A percentile compares a stretch with the other conserved stretches of the same genome.
These are phyloP conservation scores for Geoglossum cookeanum DNA, from an alignment of 2,329 filamentous ascomycete genomes.

Conservation along the genomic window DNA sequence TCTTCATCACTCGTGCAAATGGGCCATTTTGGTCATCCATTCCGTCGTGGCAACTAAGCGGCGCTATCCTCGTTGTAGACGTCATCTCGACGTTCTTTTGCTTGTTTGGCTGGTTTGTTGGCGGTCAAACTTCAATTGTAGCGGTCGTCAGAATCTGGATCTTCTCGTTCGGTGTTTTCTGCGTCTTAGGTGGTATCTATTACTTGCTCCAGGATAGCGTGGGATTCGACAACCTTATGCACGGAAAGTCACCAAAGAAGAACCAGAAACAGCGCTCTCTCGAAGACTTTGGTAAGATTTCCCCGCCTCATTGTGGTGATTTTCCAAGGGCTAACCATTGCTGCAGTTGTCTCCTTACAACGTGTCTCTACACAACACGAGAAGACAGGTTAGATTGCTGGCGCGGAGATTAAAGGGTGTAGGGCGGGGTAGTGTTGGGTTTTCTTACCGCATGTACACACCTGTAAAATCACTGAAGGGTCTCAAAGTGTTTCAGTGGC, in stretches of 20 bases:
- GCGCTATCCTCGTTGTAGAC: constrained; percentile 65
- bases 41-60: constrained; percentile 66
- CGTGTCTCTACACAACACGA: constrained; percentile 84
- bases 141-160: constrained; percentile 79
- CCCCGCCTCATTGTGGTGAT: not conserved
- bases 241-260: constrained; percentile 69
- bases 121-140: constrained; percentile 51
- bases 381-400: not conserved
- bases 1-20: constrained; percentile 88
- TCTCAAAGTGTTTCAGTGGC: not conserved
- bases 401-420: not conserved
- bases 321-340: constrained; percentile 27
- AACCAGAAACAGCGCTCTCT: constrained; percentile 67
- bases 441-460: not conserved
- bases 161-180: constrained; percentile 80
- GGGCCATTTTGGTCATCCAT: constrained; percentile 82
- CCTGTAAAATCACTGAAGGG: constrained; percentile 1
- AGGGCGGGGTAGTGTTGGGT: not conserved
- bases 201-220: constrained; percentile 66
- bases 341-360: constrained; percentile 64
- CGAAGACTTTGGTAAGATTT: constrained; percentile 71
- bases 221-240: constrained; percentile 83
- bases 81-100: constrained; percentile 71
- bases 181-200: constrained; percentile 58
- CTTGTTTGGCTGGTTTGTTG: constrained; percentile 67